Percentiles rank a stretch among this genome's conserved stretches.
These are phyloP conservation scores for Solanum dulcamara DNA, from an alignment of 257 asterid genomes.

Conservation along the genomic window DNA sequence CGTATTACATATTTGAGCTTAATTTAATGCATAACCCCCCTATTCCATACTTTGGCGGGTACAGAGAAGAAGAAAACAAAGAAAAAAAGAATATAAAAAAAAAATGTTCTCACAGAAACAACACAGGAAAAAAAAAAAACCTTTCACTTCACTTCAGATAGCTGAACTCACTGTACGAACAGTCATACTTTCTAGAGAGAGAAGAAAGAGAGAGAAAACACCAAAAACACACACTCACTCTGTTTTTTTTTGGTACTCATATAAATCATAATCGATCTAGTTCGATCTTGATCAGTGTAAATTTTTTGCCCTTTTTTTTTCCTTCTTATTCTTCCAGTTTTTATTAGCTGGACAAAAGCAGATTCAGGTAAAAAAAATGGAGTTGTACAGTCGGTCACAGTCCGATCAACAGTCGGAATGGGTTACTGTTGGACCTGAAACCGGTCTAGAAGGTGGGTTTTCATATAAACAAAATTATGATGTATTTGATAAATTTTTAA, in stretches of 20 bases:
- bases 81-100: neutral
- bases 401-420: conserved; percentile 35
- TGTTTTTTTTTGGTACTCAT: neutral
- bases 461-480: neutral
- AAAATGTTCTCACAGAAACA: neutral
- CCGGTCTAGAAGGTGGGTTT: conserved; percentile 41
- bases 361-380: conserved; percentile 22
- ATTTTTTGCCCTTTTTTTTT: neutral
- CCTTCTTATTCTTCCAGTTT: neutral
- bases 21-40: neutral
- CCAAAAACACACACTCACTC: neutral
- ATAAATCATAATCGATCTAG: neutral
- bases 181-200: neutral
- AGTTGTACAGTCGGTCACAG: conserved; percentile 26
- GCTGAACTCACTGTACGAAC: neutral
- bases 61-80: neutral
- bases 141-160: neutral
- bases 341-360: neutral
- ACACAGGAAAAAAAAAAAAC: too few species aligned
- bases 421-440: conserved; percentile 17
- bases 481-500: neutral
- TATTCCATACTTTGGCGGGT: neutral
- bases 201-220: neutral
- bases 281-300: neutral
- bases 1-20: too few species aligned